Evolutionary conservation across 192 early-diverging fungal species (phyloP), one percentile per base, ranked within the genome.

Genomic region (Mortierella claussenii): DNA sequence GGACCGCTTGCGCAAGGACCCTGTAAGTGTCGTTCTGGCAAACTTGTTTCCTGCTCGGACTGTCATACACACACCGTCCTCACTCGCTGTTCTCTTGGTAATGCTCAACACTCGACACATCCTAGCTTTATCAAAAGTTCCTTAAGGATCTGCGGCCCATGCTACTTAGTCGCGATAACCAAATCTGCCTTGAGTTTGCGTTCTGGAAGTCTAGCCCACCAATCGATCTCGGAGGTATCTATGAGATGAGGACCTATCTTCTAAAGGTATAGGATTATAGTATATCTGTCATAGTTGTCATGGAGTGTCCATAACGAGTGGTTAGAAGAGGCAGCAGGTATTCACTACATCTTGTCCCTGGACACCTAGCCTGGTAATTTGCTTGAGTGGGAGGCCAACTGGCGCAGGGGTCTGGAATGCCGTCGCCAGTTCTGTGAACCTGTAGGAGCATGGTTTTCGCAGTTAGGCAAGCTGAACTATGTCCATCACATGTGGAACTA

Each of bases 401-500:
- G 94, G 96, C 85, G 90, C 23, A 83, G 88, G 31, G 96, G 96
- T 59, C 84, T 98, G 21, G 94, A 96, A 57, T 95, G 92, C 66
- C 84, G 96, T 28, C 82, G 87, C 44, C 89, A 94, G 76, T 92
- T 93, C 70, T 94, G 94, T 68, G 90, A 93, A 64, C 96, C 95
- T 28, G 91, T 98, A 54, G 96, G 96, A 15, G 96, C 95, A 5
- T 98, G 96, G 96, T 98, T 98, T 76, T 91, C 89, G 43, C 96
- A 98, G 82, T 84, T 97, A 27, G 95, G 95, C 23, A 75, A 85
- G 20, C 78, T 98, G 43, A 94, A 96, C 78, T 88, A 87, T 59
- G 96, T 98, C 5, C 95, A 96, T 76, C 96, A 98, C 57, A 89
- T 96, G 83, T 95, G 94, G 94, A 87, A 87, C 70, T 95, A 98